These are phyloP conservation scores for Clavispora phyllophila DNA, from an alignment of 805 yeast species.

Conservation along the genomic window DNA sequence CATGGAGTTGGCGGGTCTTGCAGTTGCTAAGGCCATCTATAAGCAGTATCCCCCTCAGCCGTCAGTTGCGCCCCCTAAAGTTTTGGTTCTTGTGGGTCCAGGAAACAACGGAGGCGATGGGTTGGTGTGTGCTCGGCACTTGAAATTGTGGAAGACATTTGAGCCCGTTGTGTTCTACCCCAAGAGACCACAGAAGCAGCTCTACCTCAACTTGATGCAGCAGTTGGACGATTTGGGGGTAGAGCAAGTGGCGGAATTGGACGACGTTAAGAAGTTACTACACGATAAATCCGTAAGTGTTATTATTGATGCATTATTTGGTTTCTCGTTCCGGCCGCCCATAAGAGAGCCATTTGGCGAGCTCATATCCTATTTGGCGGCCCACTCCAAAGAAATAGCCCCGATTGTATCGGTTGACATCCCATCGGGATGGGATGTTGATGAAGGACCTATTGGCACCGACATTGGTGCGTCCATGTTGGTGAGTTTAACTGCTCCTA, in stretches of 20 bases:
- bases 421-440: constrained; percentile 98
- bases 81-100: constrained; percentile 82
- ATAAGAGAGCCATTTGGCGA: constrained; percentile 71
- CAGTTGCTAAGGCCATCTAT: constrained; percentile 85
- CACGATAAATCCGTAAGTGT: constrained; percentile 23
- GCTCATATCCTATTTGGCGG: constrained; percentile 22
- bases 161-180: constrained; percentile 79
- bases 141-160: constrained; percentile 69
- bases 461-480: constrained; percentile 59
- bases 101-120: constrained; percentile 99
- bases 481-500: constrained; percentile 89
- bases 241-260: constrained; percentile 43
- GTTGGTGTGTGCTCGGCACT: constrained; percentile 88
- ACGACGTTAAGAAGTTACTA: constrained; percentile 20
- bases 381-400: constrained; percentile 36
- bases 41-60: constrained; percentile 56
- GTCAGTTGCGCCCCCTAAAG: constrained; percentile 17
- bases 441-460: constrained; percentile 50
- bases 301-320: constrained; percentile 78
- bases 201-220: constrained; percentile 55
- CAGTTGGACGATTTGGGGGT: constrained; percentile 68
- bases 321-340: constrained; percentile 90
- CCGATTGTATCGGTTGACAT: constrained; percentile 83
- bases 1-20: constrained; percentile 95
- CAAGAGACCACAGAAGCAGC: constrained; percentile 47